Conservation (phyloP, 2,329 filamentous ascomycete species). For the Nemania abortiva region DNA sequence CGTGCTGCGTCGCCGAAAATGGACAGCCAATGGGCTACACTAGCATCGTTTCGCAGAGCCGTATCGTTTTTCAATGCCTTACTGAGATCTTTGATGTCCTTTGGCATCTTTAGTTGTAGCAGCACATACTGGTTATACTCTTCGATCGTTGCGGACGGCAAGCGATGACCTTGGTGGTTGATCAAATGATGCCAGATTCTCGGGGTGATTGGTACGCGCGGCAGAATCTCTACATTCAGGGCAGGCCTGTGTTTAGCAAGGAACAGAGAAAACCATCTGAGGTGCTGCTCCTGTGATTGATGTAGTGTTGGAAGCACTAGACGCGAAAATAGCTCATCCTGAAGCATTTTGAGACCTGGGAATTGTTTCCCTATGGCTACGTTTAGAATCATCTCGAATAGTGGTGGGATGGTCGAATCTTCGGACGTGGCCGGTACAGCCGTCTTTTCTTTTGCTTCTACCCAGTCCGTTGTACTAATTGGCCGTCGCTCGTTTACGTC, state of each 20-base stretch:
- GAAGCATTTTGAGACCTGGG: constrained; percentile 19
- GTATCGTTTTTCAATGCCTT: constrained; percentile 12
- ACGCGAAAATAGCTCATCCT: constrained; percentile 29
- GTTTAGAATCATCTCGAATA: constrained; percentile 24
- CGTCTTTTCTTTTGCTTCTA: constrained; percentile 22
- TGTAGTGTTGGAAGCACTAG: constrained; percentile 31
- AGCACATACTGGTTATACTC: constrained; percentile 29
- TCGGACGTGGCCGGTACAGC: constrained; percentile 17
- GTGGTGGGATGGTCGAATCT: constrained; percentile 18
- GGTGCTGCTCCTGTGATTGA: constrained; percentile 33
- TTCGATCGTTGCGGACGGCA: constrained; percentile 19
- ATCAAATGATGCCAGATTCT: constrained; percentile 26
- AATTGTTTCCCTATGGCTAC: neutral
- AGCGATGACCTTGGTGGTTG: constrained; percentile 10
- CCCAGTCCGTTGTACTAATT: constrained; percentile 28
- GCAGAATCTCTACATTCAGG: constrained; percentile 16
- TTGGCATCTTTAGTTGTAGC: constrained; percentile 14
- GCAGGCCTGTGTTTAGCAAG: constrained; percentile 29
- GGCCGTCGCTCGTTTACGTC: constrained; percentile 34
- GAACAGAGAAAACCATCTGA: constrained; percentile 32
- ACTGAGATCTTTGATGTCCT: constrained; percentile 14
- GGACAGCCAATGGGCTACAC: constrained; percentile 31
- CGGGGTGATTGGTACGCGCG: constrained; percentile 30
- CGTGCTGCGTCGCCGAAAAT: constrained; percentile 15
- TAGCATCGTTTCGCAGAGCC: constrained; percentile 29